A percentile compares a stretch with the other conserved stretches of the same genome.
Evolutionary conservation across 2,329 filamentous ascomycete genomes (phyloP).

Genomic region (Truncatella angustata): DNA sequence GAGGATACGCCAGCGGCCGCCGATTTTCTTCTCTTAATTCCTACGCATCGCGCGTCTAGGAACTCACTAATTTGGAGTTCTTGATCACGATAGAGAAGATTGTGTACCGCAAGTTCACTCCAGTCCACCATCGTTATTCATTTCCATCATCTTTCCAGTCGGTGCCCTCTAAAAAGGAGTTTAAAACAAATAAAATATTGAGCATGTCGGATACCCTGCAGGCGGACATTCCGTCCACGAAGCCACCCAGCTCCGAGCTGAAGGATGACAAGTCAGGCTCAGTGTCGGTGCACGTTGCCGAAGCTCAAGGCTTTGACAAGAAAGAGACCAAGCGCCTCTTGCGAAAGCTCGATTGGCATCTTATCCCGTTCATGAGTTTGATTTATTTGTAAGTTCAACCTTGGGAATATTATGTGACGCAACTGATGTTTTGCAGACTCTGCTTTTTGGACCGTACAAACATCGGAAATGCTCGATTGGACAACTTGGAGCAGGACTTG

Average conservation of each 20-base stretch:
- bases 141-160: no score
- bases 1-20: not conserved
- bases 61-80: no score
- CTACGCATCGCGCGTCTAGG: no score
- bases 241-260: conserved; percentile 18
- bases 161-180: no score
- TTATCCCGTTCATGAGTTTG: conserved; percentile 59
- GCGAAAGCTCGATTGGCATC: conserved; percentile 51
- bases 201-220: conserved; percentile 2
- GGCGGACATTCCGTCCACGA: not conserved
- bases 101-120: no score
- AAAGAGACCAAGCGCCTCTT: conserved; percentile 48
- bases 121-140: no score
- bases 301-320: conserved; percentile 24
- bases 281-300: not conserved
- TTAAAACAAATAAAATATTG: no score
- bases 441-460: conserved; percentile 53
- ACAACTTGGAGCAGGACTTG: conserved; percentile 33
- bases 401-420: not conserved
- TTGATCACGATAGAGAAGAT: no score
- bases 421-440: conserved; percentile 25
- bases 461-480: conserved; percentile 41
- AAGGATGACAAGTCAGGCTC: not conserved
- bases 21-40: no score
- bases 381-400: conserved; percentile 47